Evolutionary conservation across 2,329 filamentous ascomycete genomes (phyloP), one percentile per base, ranked within the genome.

Genomic region (Bipolaris cookei): DNA sequence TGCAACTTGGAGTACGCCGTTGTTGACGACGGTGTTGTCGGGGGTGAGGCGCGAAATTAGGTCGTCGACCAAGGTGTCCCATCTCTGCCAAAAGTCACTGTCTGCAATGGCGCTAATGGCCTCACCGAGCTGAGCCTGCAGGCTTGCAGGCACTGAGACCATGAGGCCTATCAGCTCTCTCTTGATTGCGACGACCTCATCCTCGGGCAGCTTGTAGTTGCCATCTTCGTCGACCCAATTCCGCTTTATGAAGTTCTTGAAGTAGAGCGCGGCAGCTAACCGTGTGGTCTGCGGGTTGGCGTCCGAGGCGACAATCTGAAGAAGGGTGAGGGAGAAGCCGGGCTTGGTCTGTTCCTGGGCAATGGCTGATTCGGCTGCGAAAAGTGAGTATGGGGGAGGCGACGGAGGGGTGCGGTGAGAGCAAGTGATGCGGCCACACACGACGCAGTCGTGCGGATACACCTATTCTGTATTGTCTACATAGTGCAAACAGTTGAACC

Each of bases 51-150:
- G 88, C 46, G 89, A 91, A 66, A 97, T 92, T 57, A 99, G 88
- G 77, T 99, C 93, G 81, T 90, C 86, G 51, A 96, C 93, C 58
- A 99, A 83, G n/a, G 93, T 97, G 72, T 98, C 90, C 95, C 95
- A 99, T 71, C 90, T 85, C 77, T 90, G 84, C 89, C 90, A 99
- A 78, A 99, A 99, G 77, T 99, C 95, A 66, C 93, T 98, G 78
- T 98, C 94, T 59, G 95, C 95, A 70, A 99, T 98, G 68, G 96
- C 87, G 79, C 94, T 97, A 77, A 98, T 96, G 61, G 95, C 93
- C 74, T 98, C 95, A 66, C 95, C 95, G 35, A 99, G 85, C 79
- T 99, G 95, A 59, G 91, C 88, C 79, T 98, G 96, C 64, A 99
- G 90, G 58, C 87, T 89, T 16, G 90, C 77, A 3, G 94, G 95